These are phyloP conservation scores for Citrullus mucosospermus DNA, from an alignment of 306 rosid species.

Conservation along the genomic window DNA sequence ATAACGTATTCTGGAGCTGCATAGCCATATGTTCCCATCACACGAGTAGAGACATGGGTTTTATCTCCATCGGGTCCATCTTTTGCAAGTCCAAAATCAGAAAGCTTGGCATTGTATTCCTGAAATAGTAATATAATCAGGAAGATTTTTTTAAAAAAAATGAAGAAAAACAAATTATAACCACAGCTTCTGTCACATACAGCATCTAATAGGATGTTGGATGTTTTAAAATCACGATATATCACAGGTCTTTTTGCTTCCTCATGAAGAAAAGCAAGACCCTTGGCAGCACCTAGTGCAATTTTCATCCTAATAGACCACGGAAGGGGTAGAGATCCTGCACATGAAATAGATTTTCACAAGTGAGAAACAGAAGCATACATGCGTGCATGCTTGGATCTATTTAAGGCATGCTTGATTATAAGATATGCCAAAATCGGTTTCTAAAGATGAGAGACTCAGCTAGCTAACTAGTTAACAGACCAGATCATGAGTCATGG, in stretches of 20 bases:
- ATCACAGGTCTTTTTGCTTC: conserved; percentile 95
- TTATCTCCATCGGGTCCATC: conserved; percentile 98
- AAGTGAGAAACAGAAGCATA: neutral
- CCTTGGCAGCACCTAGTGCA: conserved; percentile 94
- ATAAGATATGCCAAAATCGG: neutral
- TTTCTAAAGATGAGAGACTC: neutral
- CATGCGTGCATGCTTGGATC: neutral
- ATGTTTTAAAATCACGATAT: conserved; percentile 92
- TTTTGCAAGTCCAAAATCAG: conserved; percentile 97
- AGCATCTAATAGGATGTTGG: conserved; percentile 88
- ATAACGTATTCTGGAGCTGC: conserved; percentile 98
- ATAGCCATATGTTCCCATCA: conserved; percentile 97
- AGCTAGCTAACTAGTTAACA: neutral
- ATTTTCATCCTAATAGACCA: conserved; percentile 97
- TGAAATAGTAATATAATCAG: conserved; percentile 31
- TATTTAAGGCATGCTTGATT: neutral
- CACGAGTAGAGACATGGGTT: conserved; percentile 95
- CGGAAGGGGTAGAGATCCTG: conserved; percentile 96
- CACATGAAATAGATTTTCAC: conserved; percentile 9
- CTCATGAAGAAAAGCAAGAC: conserved; percentile 94
- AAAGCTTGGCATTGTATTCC: conserved; percentile 96
- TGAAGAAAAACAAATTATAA: neutral
- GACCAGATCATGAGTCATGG: neutral
- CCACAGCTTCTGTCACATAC: conserved; percentile 38
- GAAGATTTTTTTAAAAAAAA: neutral